A percentile compares a stretch with the other conserved stretches of the same genome.
phyloP scores from a whole-genome alignment of 768 basidiomycete species.

The Gyrodon lividus region DNA sequence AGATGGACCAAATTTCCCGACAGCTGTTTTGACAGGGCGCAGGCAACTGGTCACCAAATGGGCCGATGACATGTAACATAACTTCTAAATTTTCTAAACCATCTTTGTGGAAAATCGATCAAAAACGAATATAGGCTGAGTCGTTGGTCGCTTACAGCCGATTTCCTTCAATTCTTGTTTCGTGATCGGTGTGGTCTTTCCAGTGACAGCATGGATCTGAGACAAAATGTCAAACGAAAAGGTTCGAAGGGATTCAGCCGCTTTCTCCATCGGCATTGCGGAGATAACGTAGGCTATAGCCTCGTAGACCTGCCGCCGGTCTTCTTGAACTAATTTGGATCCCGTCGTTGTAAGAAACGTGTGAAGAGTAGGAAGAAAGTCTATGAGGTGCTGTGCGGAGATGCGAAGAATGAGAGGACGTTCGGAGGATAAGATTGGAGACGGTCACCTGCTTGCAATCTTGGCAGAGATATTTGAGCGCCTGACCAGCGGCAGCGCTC shows the following conservation, averaged over 20 bases:
- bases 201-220: conserved; percentile 64
- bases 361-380: conserved; percentile 90
- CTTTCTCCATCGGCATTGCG: conserved; percentile 87
- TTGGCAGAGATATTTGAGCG: conserved; percentile 94
- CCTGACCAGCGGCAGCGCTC: conserved; percentile 90
- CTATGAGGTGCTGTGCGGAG: conserved; percentile 70
- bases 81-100: conserved; percentile 89
- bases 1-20: conserved; percentile 77
- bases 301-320: conserved; percentile 89
- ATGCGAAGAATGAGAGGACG: not conserved
- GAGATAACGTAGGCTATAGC: conserved; percentile 95
- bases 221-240: conserved; percentile 86
- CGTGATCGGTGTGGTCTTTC: conserved; percentile 51
- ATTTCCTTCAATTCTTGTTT: conserved; percentile 71
- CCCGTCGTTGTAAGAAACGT: conserved; percentile 82
- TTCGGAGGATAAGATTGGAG: conserved; percentile 6
- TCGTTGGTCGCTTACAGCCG: conserved; percentile 52
- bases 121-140: not conserved
- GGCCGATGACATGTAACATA: conserved; percentile 82
- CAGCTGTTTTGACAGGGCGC: conserved; percentile 74
- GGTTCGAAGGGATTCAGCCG: conserved; percentile 80
- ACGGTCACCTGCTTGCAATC: conserved; percentile 81
- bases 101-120: conserved; percentile 43
- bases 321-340: conserved; percentile 77
- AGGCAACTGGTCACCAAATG: conserved; percentile 83